These are phyloP conservation scores for Truncatella angustata DNA, from an alignment of 2,329 filamentous ascomycete genomes.

Conservation along the genomic window DNA sequence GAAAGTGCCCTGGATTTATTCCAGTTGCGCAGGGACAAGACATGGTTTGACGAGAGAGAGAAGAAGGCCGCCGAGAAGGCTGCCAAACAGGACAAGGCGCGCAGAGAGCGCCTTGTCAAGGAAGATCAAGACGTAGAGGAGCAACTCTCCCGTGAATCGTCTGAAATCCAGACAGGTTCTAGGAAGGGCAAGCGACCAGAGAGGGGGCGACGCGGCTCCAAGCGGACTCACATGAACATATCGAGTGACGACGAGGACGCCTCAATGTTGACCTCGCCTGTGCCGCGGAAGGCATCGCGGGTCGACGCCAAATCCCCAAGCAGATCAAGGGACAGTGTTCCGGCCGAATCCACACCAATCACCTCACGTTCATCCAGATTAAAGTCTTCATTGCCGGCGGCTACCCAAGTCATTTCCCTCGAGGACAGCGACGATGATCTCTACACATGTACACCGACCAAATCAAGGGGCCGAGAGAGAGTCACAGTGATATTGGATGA, in stretches of 20 bases:
- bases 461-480: neutral
- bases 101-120: constrained; percentile 17
- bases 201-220: constrained; percentile 10
- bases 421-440: constrained; percentile 24
- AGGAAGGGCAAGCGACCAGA: neutral
- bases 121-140: constrained; percentile 10
- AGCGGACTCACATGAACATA: constrained; percentile 19
- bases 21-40: neutral
- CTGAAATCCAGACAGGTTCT: constrained; percentile 1
- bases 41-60: constrained; percentile 41
- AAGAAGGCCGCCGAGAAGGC: constrained; percentile 22
- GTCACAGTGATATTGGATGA: neutral
- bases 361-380: neutral
- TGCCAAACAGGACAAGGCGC: constrained; percentile 11
- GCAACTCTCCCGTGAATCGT: constrained; percentile 4
- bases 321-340: neutral
- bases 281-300: neutral
- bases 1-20: constrained; percentile 49
- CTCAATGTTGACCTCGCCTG: neutral
- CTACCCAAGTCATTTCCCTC: constrained; percentile 15
- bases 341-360: neutral
- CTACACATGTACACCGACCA: neutral
- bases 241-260: constrained; percentile 8
- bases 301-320: neutral
- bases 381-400: neutral